Base-by-base conservation (phyloP, 129 eudicot genomes). In the Artemisia tridentata region DNA sequence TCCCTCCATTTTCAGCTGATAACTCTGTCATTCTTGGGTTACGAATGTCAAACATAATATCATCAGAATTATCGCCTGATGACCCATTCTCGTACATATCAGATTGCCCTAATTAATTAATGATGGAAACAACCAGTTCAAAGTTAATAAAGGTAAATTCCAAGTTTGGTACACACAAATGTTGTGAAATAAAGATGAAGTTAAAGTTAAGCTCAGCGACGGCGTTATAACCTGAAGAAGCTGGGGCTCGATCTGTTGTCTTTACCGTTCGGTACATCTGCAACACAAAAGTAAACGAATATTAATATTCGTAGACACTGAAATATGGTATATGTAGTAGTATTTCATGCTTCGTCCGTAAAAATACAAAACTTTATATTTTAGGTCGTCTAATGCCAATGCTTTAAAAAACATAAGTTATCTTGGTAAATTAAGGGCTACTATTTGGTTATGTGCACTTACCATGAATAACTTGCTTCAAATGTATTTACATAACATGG, bases 261-360 rank as follows among this genome's bases (percentile, higher is more conserved):
- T 89, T 92, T 60, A 92, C 90, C 0, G 98, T 92, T 41, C 98
- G 82, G 74, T 92, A 92, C 98, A 92, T 92, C 98, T 92, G 90
- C 87, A 66, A 47, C 61, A 17, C 66, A 51, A 60, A 51, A 69
- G 7, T 52, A 17, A 34, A 74, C 16, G 12, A 50, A 61, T 51
- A 11, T 72, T 53, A 18, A 69, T 11, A n/a, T 16, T 47, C 14
- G 5, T 46, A 6, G 15, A 19, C 12, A 49, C 45, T 38, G 10
- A 38, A 38, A 38, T 38, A 8, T 38, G 45, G 45, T 38, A 38
- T 9, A 38, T 2, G 10, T 38, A 38, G 45, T 8, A 38, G 10
- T 15, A 46, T 46, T 16, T 66, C 8, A 16, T 54, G 60, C 6
- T 1, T 49, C 61, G 11, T 57, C 5, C n/a, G 5, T 16, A 63